Evolutionary conservation across 345 rosid species (phyloP).

Genomic region (Eutrema heterophyllum): DNA sequence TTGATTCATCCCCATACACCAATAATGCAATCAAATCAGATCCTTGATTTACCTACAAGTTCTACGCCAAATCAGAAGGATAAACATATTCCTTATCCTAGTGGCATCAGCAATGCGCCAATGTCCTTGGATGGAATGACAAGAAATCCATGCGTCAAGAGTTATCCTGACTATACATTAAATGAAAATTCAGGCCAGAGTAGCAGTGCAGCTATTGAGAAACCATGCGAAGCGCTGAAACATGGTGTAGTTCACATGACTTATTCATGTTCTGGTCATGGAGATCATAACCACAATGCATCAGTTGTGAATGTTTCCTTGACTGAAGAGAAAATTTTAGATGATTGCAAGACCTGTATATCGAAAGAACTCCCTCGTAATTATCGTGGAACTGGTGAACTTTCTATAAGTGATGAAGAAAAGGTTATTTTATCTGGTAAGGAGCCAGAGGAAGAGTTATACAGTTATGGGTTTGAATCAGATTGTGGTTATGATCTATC

Average conservation of each 20-base stretch:
- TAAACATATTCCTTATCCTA: slow-evolving; percentile 2
- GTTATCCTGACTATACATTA: slow-evolving; percentile 10
- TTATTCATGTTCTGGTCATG: slow-evolving; percentile 22
- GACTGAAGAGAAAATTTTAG: slow-evolving; percentile 27
- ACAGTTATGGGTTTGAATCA: slow-evolving; percentile 48
- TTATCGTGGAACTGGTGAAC: slow-evolving; percentile 38
- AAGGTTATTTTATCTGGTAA: slow-evolving; percentile 51
- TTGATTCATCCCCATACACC: slow-evolving; percentile 22
- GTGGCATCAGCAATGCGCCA: slow-evolving; percentile 11
- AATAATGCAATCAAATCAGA: slow-evolving; percentile 7
- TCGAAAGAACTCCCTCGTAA: slow-evolving; percentile 25
- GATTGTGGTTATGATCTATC: slow-evolving; percentile 34
- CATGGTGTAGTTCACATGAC: not conserved
- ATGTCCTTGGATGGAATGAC: slow-evolving; percentile 26
- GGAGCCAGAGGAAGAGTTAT: slow-evolving; percentile 41
- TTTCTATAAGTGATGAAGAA: slow-evolving; percentile 48
- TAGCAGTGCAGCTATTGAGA: slow-evolving; percentile 5
- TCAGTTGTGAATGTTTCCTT: slow-evolving; percentile 26
- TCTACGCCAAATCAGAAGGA: slow-evolving; percentile 27
- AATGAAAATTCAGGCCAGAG: slow-evolving; percentile 7
- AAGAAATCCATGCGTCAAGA: slow-evolving; percentile 3
- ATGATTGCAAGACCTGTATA: slow-evolving; percentile 23
- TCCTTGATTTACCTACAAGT: slow-evolving; percentile 17
- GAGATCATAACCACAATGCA: slow-evolving; percentile 23
- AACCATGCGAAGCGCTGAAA: not conserved